Evolutionary conservation across 768 basidiomycete genomes (phyloP).

Genomic region (Podaxis rugospora): DNA sequence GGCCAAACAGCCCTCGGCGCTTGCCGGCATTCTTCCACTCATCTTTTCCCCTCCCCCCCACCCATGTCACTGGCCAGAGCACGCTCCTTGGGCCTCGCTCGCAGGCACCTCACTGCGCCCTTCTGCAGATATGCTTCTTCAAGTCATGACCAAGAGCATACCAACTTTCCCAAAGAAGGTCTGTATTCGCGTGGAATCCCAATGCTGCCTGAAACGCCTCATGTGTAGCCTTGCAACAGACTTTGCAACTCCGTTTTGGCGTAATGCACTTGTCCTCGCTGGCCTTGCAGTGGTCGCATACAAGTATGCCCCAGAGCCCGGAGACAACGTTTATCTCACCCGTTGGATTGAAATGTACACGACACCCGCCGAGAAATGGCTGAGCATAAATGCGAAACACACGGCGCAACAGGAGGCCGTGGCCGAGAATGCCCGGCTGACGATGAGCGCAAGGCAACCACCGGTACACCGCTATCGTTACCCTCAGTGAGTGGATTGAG

Average conservation of each 20-base stretch:
- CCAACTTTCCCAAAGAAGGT: slow-evolving; percentile 43
- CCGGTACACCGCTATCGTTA: slow-evolving; percentile 62
- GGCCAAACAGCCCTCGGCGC: neutral
- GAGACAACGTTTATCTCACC: slow-evolving; percentile 60
- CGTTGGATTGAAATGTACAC: slow-evolving; percentile 60
- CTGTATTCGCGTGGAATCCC: slow-evolving; percentile 14
- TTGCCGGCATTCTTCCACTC: slow-evolving; percentile 1
- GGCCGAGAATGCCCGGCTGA: slow-evolving; percentile 37
- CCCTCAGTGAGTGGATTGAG: slow-evolving; percentile 56
- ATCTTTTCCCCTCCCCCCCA: neutral
- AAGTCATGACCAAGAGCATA: slow-evolving; percentile 2
- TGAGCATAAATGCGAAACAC: slow-evolving; percentile 52
- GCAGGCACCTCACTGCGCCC: neutral
- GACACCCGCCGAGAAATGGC: slow-evolving; percentile 52
- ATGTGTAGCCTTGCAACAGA: slow-evolving; percentile 30
- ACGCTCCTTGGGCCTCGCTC: neutral
- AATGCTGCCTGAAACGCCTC: neutral
- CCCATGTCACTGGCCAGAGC: slow-evolving; percentile 2
- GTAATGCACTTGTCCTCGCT: slow-evolving; percentile 47
- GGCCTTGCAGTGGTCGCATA: slow-evolving; percentile 50
- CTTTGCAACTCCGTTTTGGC: slow-evolving; percentile 66
- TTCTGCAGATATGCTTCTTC: slow-evolving; percentile 2
- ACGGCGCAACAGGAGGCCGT: slow-evolving; percentile 39
- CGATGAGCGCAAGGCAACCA: slow-evolving; percentile 40
- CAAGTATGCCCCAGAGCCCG: slow-evolving; percentile 63